phyloP scores from a whole-genome alignment of 768 basidiomycete species.

The Solioccasus polychromus region DNA sequence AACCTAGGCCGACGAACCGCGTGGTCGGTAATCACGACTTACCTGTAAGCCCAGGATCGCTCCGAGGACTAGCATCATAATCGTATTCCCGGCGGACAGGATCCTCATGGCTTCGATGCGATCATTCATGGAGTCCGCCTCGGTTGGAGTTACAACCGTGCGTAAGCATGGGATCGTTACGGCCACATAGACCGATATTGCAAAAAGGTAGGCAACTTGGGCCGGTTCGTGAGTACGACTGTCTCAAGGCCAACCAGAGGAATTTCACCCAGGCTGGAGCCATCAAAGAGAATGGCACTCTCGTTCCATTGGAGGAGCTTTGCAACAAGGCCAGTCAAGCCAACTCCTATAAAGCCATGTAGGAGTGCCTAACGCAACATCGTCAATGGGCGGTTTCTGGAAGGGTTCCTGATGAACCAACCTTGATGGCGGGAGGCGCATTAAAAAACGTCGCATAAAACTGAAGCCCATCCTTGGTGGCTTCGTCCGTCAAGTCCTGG shows the following conservation, averaged over 20 bases:
- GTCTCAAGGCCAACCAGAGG: neutral
- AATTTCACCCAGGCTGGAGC: slow-evolving; percentile 79
- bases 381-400: neutral
- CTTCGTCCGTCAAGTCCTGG: slow-evolving; percentile 58
- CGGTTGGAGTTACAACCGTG: slow-evolving; percentile 63
- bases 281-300: slow-evolving; percentile 94
- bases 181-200: slow-evolving; percentile 74
- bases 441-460: slow-evolving; percentile 94
- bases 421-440: slow-evolving; percentile 92
- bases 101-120: slow-evolving; percentile 77
- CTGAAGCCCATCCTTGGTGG: slow-evolving; percentile 73
- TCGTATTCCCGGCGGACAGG: slow-evolving; percentile 82
- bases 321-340: slow-evolving; percentile 66
- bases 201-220: slow-evolving; percentile 72
- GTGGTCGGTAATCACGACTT: slow-evolving; percentile 24
- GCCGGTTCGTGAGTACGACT: slow-evolving; percentile 14
- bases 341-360: slow-evolving; percentile 80
- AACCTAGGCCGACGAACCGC: neutral
- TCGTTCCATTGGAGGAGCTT: slow-evolving; percentile 90
- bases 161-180: slow-evolving; percentile 78
- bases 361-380: slow-evolving; percentile 61
- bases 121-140: slow-evolving; percentile 58
- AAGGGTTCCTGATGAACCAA: slow-evolving; percentile 28
- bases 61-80: slow-evolving; percentile 68
- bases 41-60: slow-evolving; percentile 74